These are phyloP conservation scores for Melianthus villosus DNA, from an alignment of 441 rosid species.

Conservation along the genomic window DNA sequence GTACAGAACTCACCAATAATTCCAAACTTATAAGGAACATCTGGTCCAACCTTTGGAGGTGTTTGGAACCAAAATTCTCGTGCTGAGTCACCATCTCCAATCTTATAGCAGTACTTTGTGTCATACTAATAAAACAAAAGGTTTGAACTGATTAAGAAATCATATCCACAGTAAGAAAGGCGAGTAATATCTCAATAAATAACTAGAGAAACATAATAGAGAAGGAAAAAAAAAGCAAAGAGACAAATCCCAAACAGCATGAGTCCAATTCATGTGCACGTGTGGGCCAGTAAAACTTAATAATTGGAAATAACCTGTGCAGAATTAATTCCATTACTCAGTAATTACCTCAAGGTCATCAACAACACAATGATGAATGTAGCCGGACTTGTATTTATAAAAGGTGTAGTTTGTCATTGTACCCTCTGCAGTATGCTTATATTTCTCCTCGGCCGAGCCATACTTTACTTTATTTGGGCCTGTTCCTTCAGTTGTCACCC, in stretches of 20 bases:
- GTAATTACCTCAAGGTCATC: conserved; percentile 66
- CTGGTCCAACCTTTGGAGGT: conserved; percentile 45
- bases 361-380: conserved; percentile 64
- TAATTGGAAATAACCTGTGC: too few relatives aligned
- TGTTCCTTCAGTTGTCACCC: conserved; percentile 76
- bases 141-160: conserved; percentile 1
- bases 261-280: too few relatives aligned
- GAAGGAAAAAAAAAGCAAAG: not conserved
- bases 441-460: conserved; percentile 28
- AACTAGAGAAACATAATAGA: not conserved
- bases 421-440: conserved; percentile 49
- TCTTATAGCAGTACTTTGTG: conserved; percentile 48
- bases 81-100: conserved; percentile 34
- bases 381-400: conserved; percentile 66
- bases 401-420: conserved; percentile 51
- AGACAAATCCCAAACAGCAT: not conserved
- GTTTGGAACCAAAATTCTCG: conserved; percentile 60
- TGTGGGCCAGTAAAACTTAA: too few relatives aligned
- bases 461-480: conserved; percentile 48
- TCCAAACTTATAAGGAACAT: conserved; percentile 54
- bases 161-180: too few relatives aligned
- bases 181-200: too few relatives aligned
- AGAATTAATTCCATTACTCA: not conserved
- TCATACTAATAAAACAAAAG: conserved; percentile 25
- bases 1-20: conserved; percentile 38